Evolutionary conservation across 2,329 filamentous ascomycete species (phyloP).

Genomic region (Daldinia eschscholtzii): DNA sequence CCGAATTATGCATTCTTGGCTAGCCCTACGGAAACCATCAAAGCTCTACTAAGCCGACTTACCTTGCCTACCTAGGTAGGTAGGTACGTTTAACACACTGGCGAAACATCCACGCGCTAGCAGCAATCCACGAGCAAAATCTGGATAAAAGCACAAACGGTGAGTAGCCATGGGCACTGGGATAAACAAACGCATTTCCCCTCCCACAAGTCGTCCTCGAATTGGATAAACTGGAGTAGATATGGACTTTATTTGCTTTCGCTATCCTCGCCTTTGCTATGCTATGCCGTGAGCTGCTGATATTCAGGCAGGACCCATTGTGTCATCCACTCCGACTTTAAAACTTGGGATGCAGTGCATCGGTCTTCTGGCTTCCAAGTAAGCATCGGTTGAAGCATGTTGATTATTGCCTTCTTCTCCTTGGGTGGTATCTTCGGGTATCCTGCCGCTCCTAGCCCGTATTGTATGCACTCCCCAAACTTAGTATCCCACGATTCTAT

Average conservation of each 20-base stretch:
- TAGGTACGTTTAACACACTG: no score
- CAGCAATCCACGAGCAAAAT: no score
- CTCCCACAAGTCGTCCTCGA: no score
- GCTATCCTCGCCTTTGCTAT: background rate
- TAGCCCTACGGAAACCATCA: no score
- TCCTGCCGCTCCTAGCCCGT: background rate
- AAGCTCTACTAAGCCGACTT: no score
- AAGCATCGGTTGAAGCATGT: background rate
- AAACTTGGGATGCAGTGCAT: background rate
- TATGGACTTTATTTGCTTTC: background rate
- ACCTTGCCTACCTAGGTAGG: no score
- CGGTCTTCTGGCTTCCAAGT: background rate
- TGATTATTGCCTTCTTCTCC: background rate
- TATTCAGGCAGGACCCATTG: background rate
- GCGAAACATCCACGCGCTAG: no score
- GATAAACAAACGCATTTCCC: no score
- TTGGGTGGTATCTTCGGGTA: background rate
- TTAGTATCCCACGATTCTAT: background rate
- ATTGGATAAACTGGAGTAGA: background rate
- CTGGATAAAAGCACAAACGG: background rate
- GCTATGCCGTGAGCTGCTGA: background rate
- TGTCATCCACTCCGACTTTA: background rate
- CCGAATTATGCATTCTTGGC: no score
- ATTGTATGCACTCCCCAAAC: background rate
- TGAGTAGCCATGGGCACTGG: background rate